Evolutionary conservation across 805 yeast species (phyloP).

Genomic region (Komagataella pastoris): DNA sequence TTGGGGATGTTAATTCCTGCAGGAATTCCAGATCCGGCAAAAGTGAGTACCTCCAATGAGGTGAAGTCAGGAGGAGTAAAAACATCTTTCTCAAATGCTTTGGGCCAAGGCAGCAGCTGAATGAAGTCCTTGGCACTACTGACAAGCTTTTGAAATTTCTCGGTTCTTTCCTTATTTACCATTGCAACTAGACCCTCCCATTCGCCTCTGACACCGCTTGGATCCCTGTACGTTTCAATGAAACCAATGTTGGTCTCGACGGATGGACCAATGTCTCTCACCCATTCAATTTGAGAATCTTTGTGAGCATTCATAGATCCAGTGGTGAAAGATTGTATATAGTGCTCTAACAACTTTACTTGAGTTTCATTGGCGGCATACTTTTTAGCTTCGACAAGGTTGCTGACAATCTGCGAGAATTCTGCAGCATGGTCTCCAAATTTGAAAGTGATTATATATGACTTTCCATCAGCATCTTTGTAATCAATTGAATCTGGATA

Average conservation of each 20-base stretch:
- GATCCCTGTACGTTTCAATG: slow-evolving; percentile 88
- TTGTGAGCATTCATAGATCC: slow-evolving; percentile 83
- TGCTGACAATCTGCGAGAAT: slow-evolving; percentile 42
- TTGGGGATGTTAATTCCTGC: slow-evolving; percentile 92
- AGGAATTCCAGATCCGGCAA: slow-evolving; percentile 84
- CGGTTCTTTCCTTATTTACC: slow-evolving; percentile 80
- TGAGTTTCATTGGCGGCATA: slow-evolving; percentile 68
- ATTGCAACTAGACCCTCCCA: slow-evolving; percentile 89
- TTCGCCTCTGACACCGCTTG: slow-evolving; percentile 84
- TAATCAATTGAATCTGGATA: slow-evolving; percentile 36
- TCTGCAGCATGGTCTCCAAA: slow-evolving; percentile 74
- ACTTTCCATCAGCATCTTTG: slow-evolving; percentile 23
- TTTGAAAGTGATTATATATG: slow-evolving; percentile 31
- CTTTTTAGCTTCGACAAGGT: slow-evolving; percentile 41
- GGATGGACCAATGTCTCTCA: slow-evolving; percentile 69
- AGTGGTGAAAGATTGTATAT: slow-evolving; percentile 57
- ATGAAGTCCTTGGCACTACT: slow-evolving; percentile 53
- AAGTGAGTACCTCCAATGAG: slow-evolving; percentile 77
- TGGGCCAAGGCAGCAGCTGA: slow-evolving; percentile 62
- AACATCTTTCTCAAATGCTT: slow-evolving; percentile 64
- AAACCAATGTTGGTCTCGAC: slow-evolving; percentile 80
- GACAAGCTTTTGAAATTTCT: slow-evolving; percentile 63
- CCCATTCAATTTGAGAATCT: slow-evolving; percentile 78
- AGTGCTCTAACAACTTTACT: slow-evolving; percentile 46
- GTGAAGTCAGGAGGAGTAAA: slow-evolving; percentile 91